phyloP scores from a whole-genome alignment of 306 rosid genomes.

The Rosa lucieae region DNA sequence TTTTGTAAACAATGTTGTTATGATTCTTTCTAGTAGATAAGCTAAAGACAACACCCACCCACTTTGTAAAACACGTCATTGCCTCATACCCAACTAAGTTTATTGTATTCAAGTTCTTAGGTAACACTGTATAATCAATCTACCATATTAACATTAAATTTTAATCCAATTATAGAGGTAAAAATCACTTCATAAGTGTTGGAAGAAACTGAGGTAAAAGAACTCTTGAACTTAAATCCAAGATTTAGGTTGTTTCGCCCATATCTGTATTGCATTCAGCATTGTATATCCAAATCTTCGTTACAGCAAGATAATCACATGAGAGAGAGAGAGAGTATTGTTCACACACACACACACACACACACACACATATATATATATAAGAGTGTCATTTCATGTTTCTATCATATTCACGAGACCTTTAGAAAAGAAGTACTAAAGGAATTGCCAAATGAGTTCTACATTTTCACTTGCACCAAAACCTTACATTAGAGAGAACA shows the following conservation, averaged over 20 bases:
- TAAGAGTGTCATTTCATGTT: slow-evolving; percentile 2
- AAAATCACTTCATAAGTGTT: neutral
- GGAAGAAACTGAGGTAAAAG: neutral
- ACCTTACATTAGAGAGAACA: slow-evolving; percentile 32
- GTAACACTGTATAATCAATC: neutral
- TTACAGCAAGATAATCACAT: neutral
- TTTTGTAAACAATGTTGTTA: slow-evolving; percentile 10
- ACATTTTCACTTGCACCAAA: slow-evolving; percentile 39
- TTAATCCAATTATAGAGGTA: neutral
- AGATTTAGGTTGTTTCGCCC: neutral
- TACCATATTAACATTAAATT: neutral
- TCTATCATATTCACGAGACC: slow-evolving; percentile 11
- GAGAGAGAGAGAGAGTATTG: neutral
- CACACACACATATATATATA: neutral
- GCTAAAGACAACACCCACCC: slow-evolving; percentile 35
- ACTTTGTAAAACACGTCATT: slow-evolving; percentile 26
- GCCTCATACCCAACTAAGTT: slow-evolving; percentile 17
- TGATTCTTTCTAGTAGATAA: slow-evolving; percentile 1
- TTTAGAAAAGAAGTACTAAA: neutral
- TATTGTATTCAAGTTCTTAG: neutral
- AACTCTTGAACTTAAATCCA: neutral
- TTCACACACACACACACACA: neutral
- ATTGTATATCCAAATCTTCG: neutral
- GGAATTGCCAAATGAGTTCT: slow-evolving; percentile 42
- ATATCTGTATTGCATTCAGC: neutral